A percentile compares a stretch with the other conserved stretches of the same genome.
Conservation (phyloP, 2,329 filamentous ascomycete species). For the Lecanicillium sp. region DNA sequence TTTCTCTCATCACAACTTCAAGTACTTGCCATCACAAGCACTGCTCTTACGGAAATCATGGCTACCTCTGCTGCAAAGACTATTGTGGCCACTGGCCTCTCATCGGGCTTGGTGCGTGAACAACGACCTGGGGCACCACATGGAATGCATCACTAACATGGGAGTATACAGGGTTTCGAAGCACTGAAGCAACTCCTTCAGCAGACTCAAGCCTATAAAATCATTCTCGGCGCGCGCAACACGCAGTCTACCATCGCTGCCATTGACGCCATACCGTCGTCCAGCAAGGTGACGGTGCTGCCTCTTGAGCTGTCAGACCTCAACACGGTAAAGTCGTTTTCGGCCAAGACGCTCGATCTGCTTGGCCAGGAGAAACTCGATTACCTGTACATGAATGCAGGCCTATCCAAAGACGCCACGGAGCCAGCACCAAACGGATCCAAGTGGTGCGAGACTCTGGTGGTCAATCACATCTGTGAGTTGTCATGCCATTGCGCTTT, state of each 20-base stretch:
- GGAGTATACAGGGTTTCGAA: constrained; percentile 36
- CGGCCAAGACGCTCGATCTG: constrained; percentile 31
- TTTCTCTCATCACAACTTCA: no score
- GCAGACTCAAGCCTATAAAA: constrained; percentile 34
- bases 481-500: not conserved
- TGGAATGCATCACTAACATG: constrained; percentile 1
- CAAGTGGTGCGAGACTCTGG: constrained; percentile 40
- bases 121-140: no score
- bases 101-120: constrained; percentile 37
- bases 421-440: constrained; percentile 29
- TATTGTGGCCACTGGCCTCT: constrained; percentile 40
- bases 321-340: constrained; percentile 35
- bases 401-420: constrained; percentile 25
- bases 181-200: constrained; percentile 41
- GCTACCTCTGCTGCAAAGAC: constrained; percentile 31
- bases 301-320: constrained; percentile 40
- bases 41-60: not conserved
- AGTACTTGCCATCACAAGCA: no score
- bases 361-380: constrained; percentile 35
- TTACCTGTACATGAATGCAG: constrained; percentile 43
- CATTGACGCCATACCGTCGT: constrained; percentile 27
- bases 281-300: constrained; percentile 34
- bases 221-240: constrained; percentile 44
- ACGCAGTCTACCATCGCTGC: constrained; percentile 29
- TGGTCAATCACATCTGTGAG: constrained; percentile 46